Base-by-base conservation (phyloP, 805 yeast species). In the Candida wancherniae region DNA sequence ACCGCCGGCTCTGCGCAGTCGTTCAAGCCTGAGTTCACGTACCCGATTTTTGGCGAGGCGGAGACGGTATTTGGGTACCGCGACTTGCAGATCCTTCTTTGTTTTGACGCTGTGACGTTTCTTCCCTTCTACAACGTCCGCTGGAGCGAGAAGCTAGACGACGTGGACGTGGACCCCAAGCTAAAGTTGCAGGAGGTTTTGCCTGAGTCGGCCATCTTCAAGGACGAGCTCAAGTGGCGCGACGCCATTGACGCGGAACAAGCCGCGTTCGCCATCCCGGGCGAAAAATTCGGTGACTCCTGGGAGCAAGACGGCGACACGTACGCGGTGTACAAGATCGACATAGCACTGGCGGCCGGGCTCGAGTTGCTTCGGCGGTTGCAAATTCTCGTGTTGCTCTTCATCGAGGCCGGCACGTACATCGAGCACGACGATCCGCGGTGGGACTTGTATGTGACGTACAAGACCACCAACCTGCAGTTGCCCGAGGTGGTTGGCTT, bases 331-430 rank as follows among this genome's bases (percentile, higher is more conserved):
- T 78, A 71, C 55, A 74, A 71, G 37, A 58, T 73, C 24, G 52
- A 68, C 28, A 49, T 76, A 29, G 46, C 52, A 9, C 68, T 64
- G 26, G 50, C 48, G 0, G 49, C 48, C 5, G 76, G 78, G 0
- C 45, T 58, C 26, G 75, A 71, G 39, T 55, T 86, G 30, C 88
- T 80, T 47, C 58, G 68, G 29, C 60, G 95, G 37, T 66, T 87
- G 42, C 94, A 86, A 45, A 76, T 88, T 2, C 74, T 92, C 45
- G 84, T 84, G 10, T 61, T 90, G 16, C 63, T 92, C 8, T 87
- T 80, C 59, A 90, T 92, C 44, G 98, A 92, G 53, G 97, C 95
- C 0, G 97, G 96, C 2, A 77, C 94, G 1, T 84, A 75, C 48
- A 86, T 92, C 34, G 96, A 88, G 50, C 67, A 70, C 22, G 55